Conservation (phyloP, 306 rosid genomes). For the Calophaca sinica region DNA sequence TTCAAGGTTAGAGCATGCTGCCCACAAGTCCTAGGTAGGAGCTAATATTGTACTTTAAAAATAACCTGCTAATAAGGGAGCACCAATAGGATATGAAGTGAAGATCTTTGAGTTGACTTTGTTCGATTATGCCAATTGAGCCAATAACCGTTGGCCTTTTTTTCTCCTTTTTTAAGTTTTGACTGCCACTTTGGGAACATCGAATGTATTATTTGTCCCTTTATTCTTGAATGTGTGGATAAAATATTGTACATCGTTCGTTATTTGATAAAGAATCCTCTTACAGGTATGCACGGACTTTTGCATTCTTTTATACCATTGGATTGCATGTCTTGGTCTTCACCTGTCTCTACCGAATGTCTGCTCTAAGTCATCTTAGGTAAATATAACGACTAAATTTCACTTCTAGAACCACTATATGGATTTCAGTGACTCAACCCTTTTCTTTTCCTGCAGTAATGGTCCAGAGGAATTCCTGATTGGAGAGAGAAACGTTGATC, state of each 20-base stretch:
- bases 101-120: not conserved
- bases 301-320: constrained; percentile 92
- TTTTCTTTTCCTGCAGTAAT: constrained; percentile 58
- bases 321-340: constrained; percentile 88
- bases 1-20: not conserved
- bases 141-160: not conserved
- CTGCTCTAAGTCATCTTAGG: constrained; percentile 90
- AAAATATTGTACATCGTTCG: constrained; percentile 13
- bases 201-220: not conserved
- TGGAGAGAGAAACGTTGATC: constrained; percentile 61
- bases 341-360: constrained; percentile 94
- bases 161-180: not conserved
- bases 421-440: constrained; percentile 12
- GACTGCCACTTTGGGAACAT: constrained; percentile 6
- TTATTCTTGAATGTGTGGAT: constrained; percentile 18
- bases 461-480: constrained; percentile 69
- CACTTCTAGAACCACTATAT: not conserved
- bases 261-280: constrained; percentile 29
- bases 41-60: not conserved
- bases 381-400: constrained; percentile 39
- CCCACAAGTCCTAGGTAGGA: not conserved
- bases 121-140: constrained; percentile 19
- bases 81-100: not conserved
- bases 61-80: not conserved
- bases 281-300: constrained; percentile 89